Conservation (phyloP, 768 basidiomycete genomes). For the Pleurotus pulmonarius region DNA sequence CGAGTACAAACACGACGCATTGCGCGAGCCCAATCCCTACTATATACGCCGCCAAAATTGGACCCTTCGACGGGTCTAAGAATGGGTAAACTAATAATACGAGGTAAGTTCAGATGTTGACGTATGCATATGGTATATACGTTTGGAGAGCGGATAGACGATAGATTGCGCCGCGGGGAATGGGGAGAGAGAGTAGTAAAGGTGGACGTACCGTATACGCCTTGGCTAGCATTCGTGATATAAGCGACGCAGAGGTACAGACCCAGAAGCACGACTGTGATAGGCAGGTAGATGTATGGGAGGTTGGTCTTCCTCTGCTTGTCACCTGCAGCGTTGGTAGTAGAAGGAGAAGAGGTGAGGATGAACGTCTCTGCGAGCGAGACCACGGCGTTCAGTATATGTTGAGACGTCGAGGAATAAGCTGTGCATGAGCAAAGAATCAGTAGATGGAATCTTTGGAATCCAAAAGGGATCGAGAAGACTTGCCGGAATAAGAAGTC, state of each 20-base stretch:
- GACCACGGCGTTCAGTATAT: conserved; percentile 56
- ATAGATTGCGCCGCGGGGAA: background rate
- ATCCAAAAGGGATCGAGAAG: background rate
- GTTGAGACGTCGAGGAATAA: conserved; percentile 40
- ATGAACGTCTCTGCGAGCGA: conserved; percentile 51
- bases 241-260: conserved; percentile 67
- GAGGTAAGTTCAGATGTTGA: background rate
- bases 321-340: no score
- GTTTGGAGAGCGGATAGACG: background rate
- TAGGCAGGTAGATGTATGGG: conserved; percentile 48
- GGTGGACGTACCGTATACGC: conserved; percentile 55
- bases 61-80: conserved; percentile 48
- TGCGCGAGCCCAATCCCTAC: conserved; percentile 54
- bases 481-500: conserved; percentile 35
- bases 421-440: conserved; percentile 3
- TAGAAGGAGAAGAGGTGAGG: conserved; percentile 46
- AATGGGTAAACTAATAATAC: conserved; percentile 55
- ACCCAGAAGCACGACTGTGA: conserved; percentile 45
- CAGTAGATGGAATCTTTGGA: background rate
- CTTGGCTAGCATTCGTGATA: conserved; percentile 56
- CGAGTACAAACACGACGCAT: conserved; percentile 46
- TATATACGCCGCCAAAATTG: conserved; percentile 56
- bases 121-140: background rate
- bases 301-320: conserved; percentile 8
- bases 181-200: background rate